Percentiles rank a stretch among this genome's conserved stretches.
Evolutionary conservation across 805 yeast genomes (phyloP).

Genomic region (Wickerhamiella alocasiicola): DNA sequence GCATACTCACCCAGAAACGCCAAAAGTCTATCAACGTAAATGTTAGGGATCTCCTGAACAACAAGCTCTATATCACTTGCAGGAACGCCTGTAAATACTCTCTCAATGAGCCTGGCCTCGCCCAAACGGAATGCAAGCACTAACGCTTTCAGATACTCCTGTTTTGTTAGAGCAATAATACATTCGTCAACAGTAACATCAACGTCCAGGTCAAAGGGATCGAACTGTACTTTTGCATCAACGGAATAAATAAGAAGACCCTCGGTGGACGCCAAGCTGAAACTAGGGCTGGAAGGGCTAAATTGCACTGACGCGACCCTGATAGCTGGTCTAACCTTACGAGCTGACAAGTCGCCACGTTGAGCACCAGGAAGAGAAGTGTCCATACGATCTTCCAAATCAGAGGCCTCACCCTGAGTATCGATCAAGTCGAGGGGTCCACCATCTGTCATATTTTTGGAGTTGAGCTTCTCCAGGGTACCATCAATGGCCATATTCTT

Average conservation of each 20-base stretch:
- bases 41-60: constrained; percentile 56
- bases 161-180: constrained; percentile 43
- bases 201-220: constrained; percentile 88
- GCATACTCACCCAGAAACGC: constrained; percentile 53
- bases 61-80: constrained; percentile 63
- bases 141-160: constrained; percentile 60
- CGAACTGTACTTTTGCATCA: constrained; percentile 58
- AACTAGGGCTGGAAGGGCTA: constrained; percentile 81
- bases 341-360: constrained; percentile 65
- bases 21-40: constrained; percentile 58
- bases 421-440: constrained; percentile 78
- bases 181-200: constrained; percentile 82
- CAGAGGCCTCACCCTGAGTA: constrained; percentile 74
- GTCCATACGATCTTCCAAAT: constrained; percentile 70
- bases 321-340: constrained; percentile 70
- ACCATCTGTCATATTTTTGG: constrained; percentile 73
- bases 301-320: constrained; percentile 66
- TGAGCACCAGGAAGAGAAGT: constrained; percentile 73
- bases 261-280: constrained; percentile 93
- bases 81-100: constrained; percentile 52
- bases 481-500: constrained; percentile 86
- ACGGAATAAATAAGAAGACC: constrained; percentile 75
- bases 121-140: constrained; percentile 91
- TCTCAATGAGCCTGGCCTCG: constrained; percentile 59
- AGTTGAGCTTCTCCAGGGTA: constrained; percentile 64